Percentiles rank a stretch among this genome's conserved stretches.
These are phyloP conservation scores for Eimeria praecox DNA, from an alignment of 169 alveolate species.

Conservation along the genomic window DNA sequence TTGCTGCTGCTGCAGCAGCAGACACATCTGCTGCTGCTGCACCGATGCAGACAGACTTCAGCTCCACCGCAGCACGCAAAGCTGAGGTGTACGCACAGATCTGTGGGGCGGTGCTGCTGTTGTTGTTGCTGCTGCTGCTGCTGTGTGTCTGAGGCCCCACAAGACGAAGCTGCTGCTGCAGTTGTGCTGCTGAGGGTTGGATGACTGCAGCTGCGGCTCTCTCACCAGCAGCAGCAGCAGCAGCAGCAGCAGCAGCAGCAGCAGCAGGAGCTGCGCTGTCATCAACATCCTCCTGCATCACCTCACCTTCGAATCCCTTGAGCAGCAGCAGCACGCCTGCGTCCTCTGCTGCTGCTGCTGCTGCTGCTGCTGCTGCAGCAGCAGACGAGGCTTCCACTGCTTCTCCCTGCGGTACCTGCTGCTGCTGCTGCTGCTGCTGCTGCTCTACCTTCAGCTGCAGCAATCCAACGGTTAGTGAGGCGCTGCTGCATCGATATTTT, in stretches of 20 bases:
- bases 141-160: neutral
- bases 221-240: conserved; percentile 15
- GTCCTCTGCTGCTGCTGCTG: neutral
- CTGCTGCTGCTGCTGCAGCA: neutral
- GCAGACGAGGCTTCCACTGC: neutral
- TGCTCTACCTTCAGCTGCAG: conserved; percentile 47
- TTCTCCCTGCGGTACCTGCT: neutral
- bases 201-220: neutral
- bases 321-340: conserved; percentile 15
- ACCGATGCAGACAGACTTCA: conserved; percentile 14
- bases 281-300: conserved; percentile 27
- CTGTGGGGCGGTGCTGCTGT: conserved; percentile 18
- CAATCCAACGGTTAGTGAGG: neutral
- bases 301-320: conserved; percentile 45
- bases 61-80: conserved; percentile 42
- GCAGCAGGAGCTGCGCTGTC: neutral
- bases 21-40: conserved; percentile 59
- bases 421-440: conserved; percentile 37
- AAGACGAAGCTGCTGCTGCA: neutral
- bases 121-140: conserved; percentile 44
- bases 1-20: conserved; percentile 67
- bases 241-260: conserved; percentile 52
- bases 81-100: conserved; percentile 58
- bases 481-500: conserved; percentile 9
- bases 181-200: neutral